Conservation (phyloP, 495 filamentous ascomycete species). For the Xylaria intraflava region DNA sequence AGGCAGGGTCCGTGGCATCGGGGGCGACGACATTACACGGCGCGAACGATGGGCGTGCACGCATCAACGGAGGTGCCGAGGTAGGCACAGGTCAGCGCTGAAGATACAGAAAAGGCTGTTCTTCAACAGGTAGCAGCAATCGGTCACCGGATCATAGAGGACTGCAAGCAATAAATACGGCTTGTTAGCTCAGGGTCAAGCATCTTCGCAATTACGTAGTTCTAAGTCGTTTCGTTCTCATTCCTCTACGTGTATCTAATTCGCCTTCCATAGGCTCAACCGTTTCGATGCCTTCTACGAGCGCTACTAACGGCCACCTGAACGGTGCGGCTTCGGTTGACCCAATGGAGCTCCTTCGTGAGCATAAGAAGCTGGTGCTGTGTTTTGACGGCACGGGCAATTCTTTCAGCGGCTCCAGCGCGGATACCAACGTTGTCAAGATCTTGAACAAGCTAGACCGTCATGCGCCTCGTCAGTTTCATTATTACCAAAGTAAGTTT, state of each 20-base stretch:
- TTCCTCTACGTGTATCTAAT: neutral
- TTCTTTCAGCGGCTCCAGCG: slow-evolving; percentile 30
- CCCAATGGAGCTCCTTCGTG: neutral
- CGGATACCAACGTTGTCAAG: slow-evolving; percentile 42
- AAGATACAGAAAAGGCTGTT: no score
- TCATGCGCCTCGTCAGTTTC: slow-evolving; percentile 25
- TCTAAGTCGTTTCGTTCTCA: neutral
- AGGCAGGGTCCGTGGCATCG: no score
- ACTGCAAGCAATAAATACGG: no score
- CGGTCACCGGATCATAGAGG: no score
- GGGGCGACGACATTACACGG: no score
- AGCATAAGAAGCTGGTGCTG: slow-evolving; percentile 30
- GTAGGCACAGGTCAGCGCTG: no score
- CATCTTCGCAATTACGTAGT: neutral
- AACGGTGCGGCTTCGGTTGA: neutral
- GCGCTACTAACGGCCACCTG: neutral
- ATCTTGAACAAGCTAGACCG: slow-evolving; percentile 35
- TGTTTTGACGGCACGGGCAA: slow-evolving; percentile 45
- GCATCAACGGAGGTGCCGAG: no score
- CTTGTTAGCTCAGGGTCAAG: no score
- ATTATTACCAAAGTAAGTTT: slow-evolving; percentile 32
- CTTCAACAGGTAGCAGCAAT: no score
- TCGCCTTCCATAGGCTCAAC: neutral
- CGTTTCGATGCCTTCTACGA: neutral
- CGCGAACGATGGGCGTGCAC: no score